Evolutionary conservation across 1,284 basidiomycete species (phyloP).

Genomic region (Xerocomus alliaceus): DNA sequence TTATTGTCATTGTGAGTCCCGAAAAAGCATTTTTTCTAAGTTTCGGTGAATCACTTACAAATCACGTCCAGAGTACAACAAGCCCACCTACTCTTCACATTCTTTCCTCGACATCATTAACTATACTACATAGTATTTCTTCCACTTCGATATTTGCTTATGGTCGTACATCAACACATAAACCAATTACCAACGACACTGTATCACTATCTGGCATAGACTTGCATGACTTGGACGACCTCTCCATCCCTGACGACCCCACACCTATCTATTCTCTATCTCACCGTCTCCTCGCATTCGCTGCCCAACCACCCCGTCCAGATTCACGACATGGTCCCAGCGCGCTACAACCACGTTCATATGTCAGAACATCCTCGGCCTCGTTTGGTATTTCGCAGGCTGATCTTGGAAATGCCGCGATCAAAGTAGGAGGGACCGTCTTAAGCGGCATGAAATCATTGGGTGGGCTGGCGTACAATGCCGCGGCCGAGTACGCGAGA

Average conservation of each 20-base stretch:
- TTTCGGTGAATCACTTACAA: conserved; percentile 1
- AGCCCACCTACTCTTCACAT: conserved; percentile 63
- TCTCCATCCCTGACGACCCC: conserved; percentile 29
- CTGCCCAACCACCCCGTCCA: conserved; percentile 50
- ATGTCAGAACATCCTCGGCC: conserved; percentile 28
- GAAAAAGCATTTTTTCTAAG: neutral
- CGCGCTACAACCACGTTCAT: conserved; percentile 32
- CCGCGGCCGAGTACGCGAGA: conserved; percentile 48
- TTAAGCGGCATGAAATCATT: conserved; percentile 68
- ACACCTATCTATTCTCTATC: conserved; percentile 66
- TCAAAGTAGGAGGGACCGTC: conserved; percentile 65
- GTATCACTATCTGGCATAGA: conserved; percentile 50
- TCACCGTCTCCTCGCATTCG: conserved; percentile 67
- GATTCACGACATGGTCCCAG: conserved; percentile 29
- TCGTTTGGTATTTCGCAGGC: conserved; percentile 46
- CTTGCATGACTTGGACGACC: conserved; percentile 26
- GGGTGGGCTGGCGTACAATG: conserved; percentile 67
- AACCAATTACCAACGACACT: conserved; percentile 44
- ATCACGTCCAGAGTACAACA: conserved; percentile 56
- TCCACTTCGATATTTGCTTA: conserved; percentile 50
- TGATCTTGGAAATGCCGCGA: conserved; percentile 61
- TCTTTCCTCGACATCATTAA: conserved; percentile 60
- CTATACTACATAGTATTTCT: conserved; percentile 58
- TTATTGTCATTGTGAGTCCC: conserved; percentile 64
- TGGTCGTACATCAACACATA: conserved; percentile 38